Percentiles rank a stretch among this genome's conserved stretches.
Conservation (phyloP, 1,139 yeast genomes). For the Pichia sp. region DNA sequence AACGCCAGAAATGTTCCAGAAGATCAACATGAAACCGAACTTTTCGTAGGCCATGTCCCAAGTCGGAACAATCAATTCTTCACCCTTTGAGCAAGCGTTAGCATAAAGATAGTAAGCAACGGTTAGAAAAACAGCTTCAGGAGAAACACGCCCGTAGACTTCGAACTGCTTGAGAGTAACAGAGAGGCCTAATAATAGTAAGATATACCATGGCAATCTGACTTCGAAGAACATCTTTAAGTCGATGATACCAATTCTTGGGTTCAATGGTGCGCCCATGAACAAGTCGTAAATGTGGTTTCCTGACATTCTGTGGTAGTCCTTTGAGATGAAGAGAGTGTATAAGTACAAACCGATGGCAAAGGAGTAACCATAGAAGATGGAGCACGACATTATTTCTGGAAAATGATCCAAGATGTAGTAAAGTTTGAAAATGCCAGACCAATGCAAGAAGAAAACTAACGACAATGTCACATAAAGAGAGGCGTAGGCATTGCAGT, state of each 20-base stretch:
- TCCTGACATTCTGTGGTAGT: constrained; percentile 87
- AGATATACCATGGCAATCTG: constrained; percentile 92
- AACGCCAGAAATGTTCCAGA: constrained; percentile 99
- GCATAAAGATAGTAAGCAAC: constrained; percentile 93
- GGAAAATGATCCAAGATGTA: constrained; percentile 80
- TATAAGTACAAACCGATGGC: constrained; percentile 60
- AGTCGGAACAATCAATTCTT: constrained; percentile 92
- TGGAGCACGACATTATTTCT: constrained; percentile 88
- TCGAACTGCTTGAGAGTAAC: constrained; percentile 77
- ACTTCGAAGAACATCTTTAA: constrained; percentile 97
- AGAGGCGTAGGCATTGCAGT: constrained; percentile 86
- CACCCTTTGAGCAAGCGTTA: constrained; percentile 96
- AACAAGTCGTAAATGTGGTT: constrained; percentile 85
- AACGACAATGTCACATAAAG: constrained; percentile 65
- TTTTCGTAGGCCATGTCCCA: constrained; percentile 99
- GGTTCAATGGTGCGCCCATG: constrained; percentile 97
- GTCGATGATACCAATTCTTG: constrained; percentile 88
- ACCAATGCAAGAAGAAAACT: constrained; percentile 60
- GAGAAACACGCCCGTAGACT: constrained; percentile 69
- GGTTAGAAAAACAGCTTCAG: constrained; percentile 70
- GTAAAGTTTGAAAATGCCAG: constrained; percentile 69
- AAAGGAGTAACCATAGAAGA: constrained; percentile 66
- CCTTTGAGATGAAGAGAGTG: constrained; percentile 63
- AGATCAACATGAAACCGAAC: constrained; percentile 94
- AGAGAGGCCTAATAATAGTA: constrained; percentile 74